Evolutionary conservation across 1,139 yeast genomes (phyloP), one percentile per base, ranked within the genome.

Genomic region (Kodamaea sp.): DNA sequence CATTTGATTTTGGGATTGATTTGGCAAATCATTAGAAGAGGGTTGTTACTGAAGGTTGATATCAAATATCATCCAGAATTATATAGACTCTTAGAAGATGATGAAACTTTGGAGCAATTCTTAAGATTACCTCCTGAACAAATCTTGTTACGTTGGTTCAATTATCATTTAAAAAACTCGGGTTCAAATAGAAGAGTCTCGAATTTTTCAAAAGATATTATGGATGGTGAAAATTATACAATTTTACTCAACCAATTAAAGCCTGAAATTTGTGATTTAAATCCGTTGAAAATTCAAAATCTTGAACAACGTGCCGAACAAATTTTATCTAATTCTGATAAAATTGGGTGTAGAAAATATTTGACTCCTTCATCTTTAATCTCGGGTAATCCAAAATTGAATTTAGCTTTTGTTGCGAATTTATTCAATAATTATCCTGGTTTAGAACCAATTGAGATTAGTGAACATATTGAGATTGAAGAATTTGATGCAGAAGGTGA

Each of bases 401-500:
- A 92, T 60, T 78, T 92, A 63, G 97, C 98, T 1, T 92, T 92
- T 62, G 97, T 92, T 43, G 98, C 98, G 32, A 95, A 92, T 60
- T 73, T 92, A 58, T 92, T 92, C 75, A 92, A 92, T 68, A 90
- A 96, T 4, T 82, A 88, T 57, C 99, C 99, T 37, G 97, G 98
- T 37, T 76, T 92, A 53, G 97, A 89, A 46, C 97, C 98, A 46
- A 79, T 92, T 49, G 95, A 88, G 57, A 98, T 92, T 63, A 79
- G 75, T 44, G 98, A 92, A 61, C 84, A 81, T 55, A 84, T 86
- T 24, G 94, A 84, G 56, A 86, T 90, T 52, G 92, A 84, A 61
- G 98, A 89, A 52, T 92, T 94, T 56, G 99, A 92, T 61, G 98
- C 98, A 11, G 98, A 94, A 67, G 99, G 99, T 47, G 99, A 92